Evolutionary conservation across 2,329 filamentous ascomycete genomes (phyloP).

Genomic region (Mycosphaerella sp.): DNA sequence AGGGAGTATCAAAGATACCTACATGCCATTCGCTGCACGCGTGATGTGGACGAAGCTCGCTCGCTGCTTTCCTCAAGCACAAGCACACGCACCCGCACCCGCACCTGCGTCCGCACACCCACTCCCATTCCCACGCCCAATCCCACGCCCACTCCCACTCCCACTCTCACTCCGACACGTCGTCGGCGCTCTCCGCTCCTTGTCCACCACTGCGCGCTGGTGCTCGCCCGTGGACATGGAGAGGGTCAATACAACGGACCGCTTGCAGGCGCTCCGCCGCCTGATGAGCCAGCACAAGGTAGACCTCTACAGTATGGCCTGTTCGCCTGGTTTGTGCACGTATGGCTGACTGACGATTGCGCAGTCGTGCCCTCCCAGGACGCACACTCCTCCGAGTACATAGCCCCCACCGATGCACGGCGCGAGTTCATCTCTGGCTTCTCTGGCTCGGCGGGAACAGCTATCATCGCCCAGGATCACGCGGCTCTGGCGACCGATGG

Average conservation of each 20-base stretch:
- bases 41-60: slow-evolving; percentile 13
- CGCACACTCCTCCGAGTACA: slow-evolving; percentile 96
- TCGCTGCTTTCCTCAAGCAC: slow-evolving; percentile 6
- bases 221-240: slow-evolving; percentile 56
- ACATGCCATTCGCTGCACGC: slow-evolving; percentile 6
- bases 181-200: slow-evolving; percentile 10
- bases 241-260: slow-evolving; percentile 69
- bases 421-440: slow-evolving; percentile 92
- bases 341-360: slow-evolving; percentile 35
- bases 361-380: slow-evolving; percentile 94
- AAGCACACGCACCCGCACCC: slow-evolving; percentile 3
- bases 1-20: no score
- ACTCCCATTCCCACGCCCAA: no score
- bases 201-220: slow-evolving; percentile 20
- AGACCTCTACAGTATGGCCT: slow-evolving; percentile 77
- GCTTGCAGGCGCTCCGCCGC: slow-evolving; percentile 68
- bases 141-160: no score
- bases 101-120: no score
- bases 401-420: slow-evolving; percentile 87
- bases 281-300: slow-evolving; percentile 83
- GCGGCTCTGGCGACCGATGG: slow-evolving; percentile 91
- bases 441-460: slow-evolving; percentile 88
- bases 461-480: slow-evolving; percentile 77
- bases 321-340: slow-evolving; percentile 14
- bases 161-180: no score